Conservation (phyloP, 139 green algal species). For the Choricystis sp. region DNA sequence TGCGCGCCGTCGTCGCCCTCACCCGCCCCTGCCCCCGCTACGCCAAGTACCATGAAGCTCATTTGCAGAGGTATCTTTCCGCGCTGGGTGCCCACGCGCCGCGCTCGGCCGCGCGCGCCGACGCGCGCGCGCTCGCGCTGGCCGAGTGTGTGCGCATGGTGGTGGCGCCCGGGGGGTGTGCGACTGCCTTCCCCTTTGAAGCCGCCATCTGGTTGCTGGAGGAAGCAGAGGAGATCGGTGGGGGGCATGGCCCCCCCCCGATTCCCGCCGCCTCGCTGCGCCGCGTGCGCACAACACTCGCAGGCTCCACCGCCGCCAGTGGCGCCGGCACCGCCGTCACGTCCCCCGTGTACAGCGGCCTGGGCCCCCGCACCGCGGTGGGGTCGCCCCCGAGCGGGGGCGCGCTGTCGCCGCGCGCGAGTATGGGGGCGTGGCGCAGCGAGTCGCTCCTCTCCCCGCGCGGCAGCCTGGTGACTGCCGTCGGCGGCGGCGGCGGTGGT, state of each 20-base stretch:
- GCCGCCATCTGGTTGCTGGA: conserved; percentile 56
- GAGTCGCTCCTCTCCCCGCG: no score
- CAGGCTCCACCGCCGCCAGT: neutral
- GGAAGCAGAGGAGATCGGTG: conserved; percentile 44
- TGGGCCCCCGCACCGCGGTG: neutral
- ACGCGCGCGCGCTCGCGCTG: conserved; percentile 28
- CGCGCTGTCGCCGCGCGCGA: no score
- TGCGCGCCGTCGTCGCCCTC: conserved; percentile 9
- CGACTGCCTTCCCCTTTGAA: conserved; percentile 43
- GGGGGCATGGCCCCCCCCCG: conserved; percentile 13
- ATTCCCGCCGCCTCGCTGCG: neutral
- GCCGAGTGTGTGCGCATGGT: conserved; percentile 25
- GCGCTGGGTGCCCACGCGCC: conserved; percentile 11
- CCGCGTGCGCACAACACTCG: neutral
- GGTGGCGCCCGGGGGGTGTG: conserved; percentile 21
- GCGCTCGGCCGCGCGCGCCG: conserved; percentile 22
- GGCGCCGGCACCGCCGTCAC: neutral
- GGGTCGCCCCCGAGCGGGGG: no score
- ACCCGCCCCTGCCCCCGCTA: conserved; percentile 10
- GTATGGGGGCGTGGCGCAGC: no score
- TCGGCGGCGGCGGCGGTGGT: no score
- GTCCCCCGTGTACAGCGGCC: neutral
- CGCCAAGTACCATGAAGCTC: conserved; percentile 13
- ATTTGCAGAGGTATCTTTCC: conserved; percentile 17
- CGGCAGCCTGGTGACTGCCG: no score